Evolutionary conservation across 2,329 filamentous ascomycete species (phyloP), one percentile per base, ranked within the genome.

Genomic region (Exophiala viscosa): DNA sequence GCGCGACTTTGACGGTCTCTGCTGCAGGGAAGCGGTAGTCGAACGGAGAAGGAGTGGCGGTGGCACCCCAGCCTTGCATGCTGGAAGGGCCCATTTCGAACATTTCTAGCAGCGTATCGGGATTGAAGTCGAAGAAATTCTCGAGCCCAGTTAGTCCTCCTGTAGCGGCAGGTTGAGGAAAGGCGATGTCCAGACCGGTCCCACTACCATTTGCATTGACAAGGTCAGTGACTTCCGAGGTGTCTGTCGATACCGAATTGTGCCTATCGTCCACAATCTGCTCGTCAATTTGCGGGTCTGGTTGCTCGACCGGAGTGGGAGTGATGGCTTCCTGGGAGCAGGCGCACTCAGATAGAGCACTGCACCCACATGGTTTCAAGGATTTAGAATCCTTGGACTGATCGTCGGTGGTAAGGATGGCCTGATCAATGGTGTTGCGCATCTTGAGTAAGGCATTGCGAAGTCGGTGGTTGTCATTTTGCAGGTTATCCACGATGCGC

Each of bases 71-170:
- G 11, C 18, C 20, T n/a, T 42, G 20, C 18, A 28, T 11, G 20
- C 13, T 42, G 1, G 40, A 5, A 11, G 10, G 5, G 7, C 17
- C 40, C 15, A 51, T 31, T 14, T 57, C 57, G n/a, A 57, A 56
- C 41, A 54, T 45, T 17, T 56, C 54, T 1, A 58, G 57, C 13
- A 60, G 45, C 2, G 54, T 33, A 28, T 44, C 49, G 2, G 59
- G 54, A 13, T 34, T 54, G 51, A 58, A 50, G 23, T 54, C 57
- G 23, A 57, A 54, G 32, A 55, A 53, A 20, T 53, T 54, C 15
- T 59, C 54, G 7, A 59, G 38, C 9, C 49, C 51, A 5, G 15
- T 39, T 32, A 40, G 39, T 4, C 39, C 41, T 18, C 35, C 31
- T n/a, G 20, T 41, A 3, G 20, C 15, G 20, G 47, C 53, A 2